These are phyloP conservation scores for Fusarium austroafricanum DNA, from an alignment of 2,329 filamentous ascomycete genomes.

Conservation along the genomic window DNA sequence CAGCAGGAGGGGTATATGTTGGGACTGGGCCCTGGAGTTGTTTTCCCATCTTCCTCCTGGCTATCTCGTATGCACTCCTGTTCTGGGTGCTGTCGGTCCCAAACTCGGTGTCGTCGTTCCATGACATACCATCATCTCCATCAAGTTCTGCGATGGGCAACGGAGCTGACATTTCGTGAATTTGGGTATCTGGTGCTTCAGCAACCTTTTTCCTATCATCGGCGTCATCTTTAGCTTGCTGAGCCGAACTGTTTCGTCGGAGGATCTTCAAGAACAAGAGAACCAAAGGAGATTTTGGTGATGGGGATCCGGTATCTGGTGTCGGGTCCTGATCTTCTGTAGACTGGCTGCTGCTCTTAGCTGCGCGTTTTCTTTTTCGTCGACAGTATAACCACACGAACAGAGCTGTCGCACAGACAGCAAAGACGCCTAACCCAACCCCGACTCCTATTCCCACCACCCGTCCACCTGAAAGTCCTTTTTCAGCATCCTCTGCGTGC, in stretches of 20 bases:
- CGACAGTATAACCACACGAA: conserved; percentile 51
- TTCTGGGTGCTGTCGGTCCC: conserved; percentile 55
- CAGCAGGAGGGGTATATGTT: conserved; percentile 58
- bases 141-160: conserved; percentile 63
- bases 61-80: conserved; percentile 63
- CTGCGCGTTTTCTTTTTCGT: conserved; percentile 48
- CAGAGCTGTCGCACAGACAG: conserved; percentile 45
- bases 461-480: conserved; percentile 54
- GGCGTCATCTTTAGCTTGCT: conserved; percentile 32
- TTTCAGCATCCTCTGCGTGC: conserved; percentile 18
- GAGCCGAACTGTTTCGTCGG: conserved; percentile 51
- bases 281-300: conserved; percentile 42
- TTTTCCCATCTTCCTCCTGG: conserved; percentile 62
- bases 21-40: conserved; percentile 64
- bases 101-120: conserved; percentile 55
- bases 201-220: conserved; percentile 44
- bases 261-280: conserved; percentile 57
- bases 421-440: conserved; percentile 54
- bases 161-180: conserved; percentile 64
- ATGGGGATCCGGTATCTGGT: conserved; percentile 47
- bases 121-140: conserved; percentile 53
- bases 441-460: conserved; percentile 61
- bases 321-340: conserved; percentile 54
- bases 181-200: conserved; percentile 58
- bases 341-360: conserved; percentile 33